Conservation (phyloP, 805 yeast genomes). For the Wickerhamomyces strasburgensis region DNA sequence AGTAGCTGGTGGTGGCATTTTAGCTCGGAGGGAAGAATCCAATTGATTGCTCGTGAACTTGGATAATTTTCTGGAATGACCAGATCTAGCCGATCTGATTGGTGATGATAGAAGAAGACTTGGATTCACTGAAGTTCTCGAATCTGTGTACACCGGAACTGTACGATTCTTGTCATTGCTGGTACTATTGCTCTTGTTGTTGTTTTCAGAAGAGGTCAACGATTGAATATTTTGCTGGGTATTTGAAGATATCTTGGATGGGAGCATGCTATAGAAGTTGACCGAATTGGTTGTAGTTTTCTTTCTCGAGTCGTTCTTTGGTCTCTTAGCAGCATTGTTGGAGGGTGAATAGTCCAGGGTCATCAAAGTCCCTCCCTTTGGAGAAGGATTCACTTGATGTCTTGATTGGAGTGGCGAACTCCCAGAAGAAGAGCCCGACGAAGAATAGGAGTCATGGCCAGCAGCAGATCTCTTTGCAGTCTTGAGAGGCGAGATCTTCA, state of each 20-base stretch:
- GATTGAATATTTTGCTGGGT: constrained; percentile 23
- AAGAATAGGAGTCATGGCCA: too few species aligned
- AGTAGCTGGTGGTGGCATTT: constrained; percentile 3
- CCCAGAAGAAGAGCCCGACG: too few species aligned
- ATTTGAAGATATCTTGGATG: constrained; percentile 10
- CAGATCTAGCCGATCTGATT: constrained; percentile 14
- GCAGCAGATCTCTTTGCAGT: neutral
- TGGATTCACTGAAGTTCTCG: constrained; percentile 20
- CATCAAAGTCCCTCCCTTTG: constrained; percentile 25
- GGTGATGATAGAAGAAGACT: constrained; percentile 25
- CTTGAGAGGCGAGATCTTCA: constrained; percentile 24
- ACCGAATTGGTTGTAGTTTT: constrained; percentile 1
- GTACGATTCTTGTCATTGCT: constrained; percentile 2
- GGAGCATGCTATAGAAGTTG: constrained; percentile 5
- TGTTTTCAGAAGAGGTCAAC: constrained; percentile 8
- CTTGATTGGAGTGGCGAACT: constrained; percentile 17
- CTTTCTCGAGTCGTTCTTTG: too few species aligned
- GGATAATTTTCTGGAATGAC: too few species aligned
- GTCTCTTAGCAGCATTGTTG: too few species aligned
- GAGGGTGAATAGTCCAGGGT: constrained; percentile 11
- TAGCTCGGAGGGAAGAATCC: too few species aligned
- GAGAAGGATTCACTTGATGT: constrained; percentile 18
- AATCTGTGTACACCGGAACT: neutral
- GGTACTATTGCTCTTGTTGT: too few species aligned
- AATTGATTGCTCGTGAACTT: too few species aligned